Evolutionary conservation across 208 protist genomes (phyloP).

Genomic region (Trypanosoma congolense): DNA sequence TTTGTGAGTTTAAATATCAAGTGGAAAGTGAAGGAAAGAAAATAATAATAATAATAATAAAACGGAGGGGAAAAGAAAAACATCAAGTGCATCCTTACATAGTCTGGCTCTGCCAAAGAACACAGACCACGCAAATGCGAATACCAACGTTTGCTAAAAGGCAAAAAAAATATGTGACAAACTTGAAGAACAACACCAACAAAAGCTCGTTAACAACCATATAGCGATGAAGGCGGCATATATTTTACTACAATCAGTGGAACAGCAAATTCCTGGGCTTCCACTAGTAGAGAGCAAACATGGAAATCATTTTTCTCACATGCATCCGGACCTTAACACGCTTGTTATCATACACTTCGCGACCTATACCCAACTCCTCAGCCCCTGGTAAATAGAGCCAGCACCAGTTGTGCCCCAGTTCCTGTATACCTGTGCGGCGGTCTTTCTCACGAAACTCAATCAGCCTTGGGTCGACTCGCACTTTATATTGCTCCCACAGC

Average conservation of each 20-base stretch:
- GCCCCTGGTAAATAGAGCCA: conserved; percentile 90
- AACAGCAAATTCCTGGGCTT: neutral
- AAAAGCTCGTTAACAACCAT: too few species aligned
- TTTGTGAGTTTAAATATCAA: neutral
- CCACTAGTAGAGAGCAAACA: conserved; percentile 63
- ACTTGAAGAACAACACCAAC: too few species aligned
- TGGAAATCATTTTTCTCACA: conserved; percentile 78
- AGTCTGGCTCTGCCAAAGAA: too few species aligned
- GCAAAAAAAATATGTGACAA: too few species aligned
- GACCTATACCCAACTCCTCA: conserved; percentile 84
- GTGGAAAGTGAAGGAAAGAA: too few species aligned
- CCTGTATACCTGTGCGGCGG: conserved; percentile 83
- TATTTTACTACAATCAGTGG: neutral
- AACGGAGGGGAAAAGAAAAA: too few species aligned
- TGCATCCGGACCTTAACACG: conserved; percentile 91
- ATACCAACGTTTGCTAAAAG: too few species aligned
- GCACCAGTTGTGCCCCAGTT: conserved; percentile 91
- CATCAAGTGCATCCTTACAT: too few species aligned
- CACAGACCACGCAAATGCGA: too few species aligned
- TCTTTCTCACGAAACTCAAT: conserved; percentile 89
- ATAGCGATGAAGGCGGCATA: too few species aligned
- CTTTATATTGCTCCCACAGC: conserved; percentile 91
- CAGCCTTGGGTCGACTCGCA: conserved; percentile 77
- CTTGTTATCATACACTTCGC: conserved; percentile 92
- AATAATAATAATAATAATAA: too few species aligned